Evolutionary conservation across 2,329 filamentous ascomycete species (phyloP).

Genomic region (Hymenoscyphus scutula): DNA sequence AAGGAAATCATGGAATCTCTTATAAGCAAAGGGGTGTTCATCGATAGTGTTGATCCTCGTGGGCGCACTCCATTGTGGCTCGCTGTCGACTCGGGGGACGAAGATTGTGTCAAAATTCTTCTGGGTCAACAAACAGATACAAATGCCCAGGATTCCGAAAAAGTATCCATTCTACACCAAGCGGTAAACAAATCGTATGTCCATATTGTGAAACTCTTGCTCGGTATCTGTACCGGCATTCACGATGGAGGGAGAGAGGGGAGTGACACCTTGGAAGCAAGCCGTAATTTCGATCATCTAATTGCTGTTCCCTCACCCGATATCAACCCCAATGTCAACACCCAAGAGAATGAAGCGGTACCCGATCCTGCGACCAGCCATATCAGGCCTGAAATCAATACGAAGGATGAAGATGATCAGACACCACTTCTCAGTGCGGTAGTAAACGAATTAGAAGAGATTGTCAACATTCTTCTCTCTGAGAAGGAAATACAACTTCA

Average conservation of each 20-base stretch:
- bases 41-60: background rate
- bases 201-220: background rate
- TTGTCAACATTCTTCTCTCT: background rate
- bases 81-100: background rate
- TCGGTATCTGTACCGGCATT: background rate
- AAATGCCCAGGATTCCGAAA: slow-evolving; percentile 1
- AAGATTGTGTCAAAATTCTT: background rate
- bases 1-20: background rate
- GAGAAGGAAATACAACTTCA: slow-evolving; percentile 18
- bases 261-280: background rate
- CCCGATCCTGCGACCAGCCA: background rate
- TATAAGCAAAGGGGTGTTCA: background rate
- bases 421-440: slow-evolving; percentile 1
- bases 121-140: background rate
- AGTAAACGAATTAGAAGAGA: background rate
- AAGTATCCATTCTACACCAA: background rate
- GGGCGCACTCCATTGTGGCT: background rate
- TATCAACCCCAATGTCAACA: background rate
- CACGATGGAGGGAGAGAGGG: background rate
- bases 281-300: background rate
- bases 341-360: background rate
- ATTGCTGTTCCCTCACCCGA: background rate
- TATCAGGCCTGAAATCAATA: background rate
- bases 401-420: background rate
- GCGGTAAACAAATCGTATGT: background rate